Base-by-base conservation (phyloP, 2,329 filamentous ascomycete genomes). In the Colletotrichum sp. region DNA sequence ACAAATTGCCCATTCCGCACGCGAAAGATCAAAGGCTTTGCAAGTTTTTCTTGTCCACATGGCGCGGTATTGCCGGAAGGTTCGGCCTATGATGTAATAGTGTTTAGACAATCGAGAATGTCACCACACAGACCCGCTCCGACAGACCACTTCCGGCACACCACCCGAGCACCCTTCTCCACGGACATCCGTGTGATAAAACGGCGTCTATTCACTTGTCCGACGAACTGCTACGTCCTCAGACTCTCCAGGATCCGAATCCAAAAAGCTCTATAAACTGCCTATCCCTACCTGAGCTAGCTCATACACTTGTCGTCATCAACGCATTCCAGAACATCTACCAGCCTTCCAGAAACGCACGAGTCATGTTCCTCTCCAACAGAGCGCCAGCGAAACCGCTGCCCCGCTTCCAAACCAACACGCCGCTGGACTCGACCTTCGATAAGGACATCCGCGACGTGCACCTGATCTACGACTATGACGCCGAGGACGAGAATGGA, bases 381-480 rank as follows among this genome's bases (percentile, higher is more conserved):
- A 71, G 29, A 51, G 31, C 72, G 7, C 72, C 72, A 6, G 24
- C 43, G 55, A 67, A 63, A 7, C 57, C 72, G 18, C 74, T 76
- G 16, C 74, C 74, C 66, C 69, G 69, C 69, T 76, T 76, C 51
- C 74, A 70, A 27, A 76, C 72, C 24, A 76, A 76, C 34, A 76
- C 74, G 27, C 69, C 69, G 8, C 62, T 76, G 29, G 67, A 80
- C 69, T 69, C 78, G 4, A 78, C 79, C 27, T 90, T 89, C 75
- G 83, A 90, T 55, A 79, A 83, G 43, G 89, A 91, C 74, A 84
- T 91, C 43, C 83, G 83, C 57, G 84, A 91, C 76, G 84, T 86
- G 4, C 89, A 91, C 75, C 82, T 91, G 2, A 83, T 91, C 67
- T 91, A 91, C 78, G 88, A 91, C 76, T 90, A 91, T 76, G 83